Evolutionary conservation across 768 basidiomycete species (phyloP).

Genomic region (Goffeauzyma gilvescens): DNA sequence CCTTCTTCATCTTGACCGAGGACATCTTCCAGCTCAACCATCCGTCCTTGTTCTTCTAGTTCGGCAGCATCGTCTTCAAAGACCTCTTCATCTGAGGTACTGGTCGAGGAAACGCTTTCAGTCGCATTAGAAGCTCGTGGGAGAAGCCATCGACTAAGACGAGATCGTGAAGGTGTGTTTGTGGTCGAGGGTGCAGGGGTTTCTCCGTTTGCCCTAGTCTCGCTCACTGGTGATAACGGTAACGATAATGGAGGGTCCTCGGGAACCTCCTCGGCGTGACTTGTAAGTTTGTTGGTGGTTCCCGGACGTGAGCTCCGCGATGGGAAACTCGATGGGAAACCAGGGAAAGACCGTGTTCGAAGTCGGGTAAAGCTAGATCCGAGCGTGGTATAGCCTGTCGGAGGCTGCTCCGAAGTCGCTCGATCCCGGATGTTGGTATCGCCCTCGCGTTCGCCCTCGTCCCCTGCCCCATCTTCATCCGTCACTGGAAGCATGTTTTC

Average conservation of each 20-base stretch:
- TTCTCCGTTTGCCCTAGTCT: background rate
- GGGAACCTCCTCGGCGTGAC: background rate
- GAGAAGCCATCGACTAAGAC: slow-evolving; percentile 2
- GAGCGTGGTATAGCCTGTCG: background rate
- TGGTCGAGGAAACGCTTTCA: background rate
- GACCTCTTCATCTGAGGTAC: background rate
- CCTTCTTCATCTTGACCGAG: slow-evolving; percentile 1
- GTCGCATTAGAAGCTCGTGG: background rate
- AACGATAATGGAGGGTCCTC: background rate
- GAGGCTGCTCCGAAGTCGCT: background rate
- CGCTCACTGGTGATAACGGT: background rate
- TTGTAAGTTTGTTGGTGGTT: background rate
- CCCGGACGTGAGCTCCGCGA: background rate
- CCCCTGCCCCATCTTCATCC: too few relatives aligned
- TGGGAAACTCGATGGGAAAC: background rate
- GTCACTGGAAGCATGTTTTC: background rate
- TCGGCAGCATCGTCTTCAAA: background rate
- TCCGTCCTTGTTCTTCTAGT: background rate
- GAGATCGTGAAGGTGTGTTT: background rate
- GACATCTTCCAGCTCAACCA: background rate
- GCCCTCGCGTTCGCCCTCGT: too few relatives aligned
- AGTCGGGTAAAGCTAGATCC: background rate
- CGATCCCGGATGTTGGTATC: background rate
- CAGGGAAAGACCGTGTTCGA: background rate
- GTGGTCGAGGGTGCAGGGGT: background rate